These are phyloP conservation scores for Trichoderma aggressivum DNA, from an alignment of 2,329 filamentous ascomycete species.

Conservation along the genomic window DNA sequence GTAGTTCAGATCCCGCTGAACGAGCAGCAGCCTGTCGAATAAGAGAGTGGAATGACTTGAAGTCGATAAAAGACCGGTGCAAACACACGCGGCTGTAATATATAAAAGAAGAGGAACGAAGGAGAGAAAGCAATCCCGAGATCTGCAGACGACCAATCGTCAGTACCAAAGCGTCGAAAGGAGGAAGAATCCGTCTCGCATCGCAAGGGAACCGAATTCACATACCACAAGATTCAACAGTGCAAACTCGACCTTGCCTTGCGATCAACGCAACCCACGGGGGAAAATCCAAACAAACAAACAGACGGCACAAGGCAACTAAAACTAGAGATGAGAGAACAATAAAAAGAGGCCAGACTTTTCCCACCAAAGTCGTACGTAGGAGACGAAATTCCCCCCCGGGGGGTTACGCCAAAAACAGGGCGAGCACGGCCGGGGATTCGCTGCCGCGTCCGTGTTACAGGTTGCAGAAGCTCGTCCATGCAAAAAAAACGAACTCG, in stretches of 20 bases:
- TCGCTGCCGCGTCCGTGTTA: slow-evolving; percentile 15
- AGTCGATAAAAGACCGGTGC: not conserved
- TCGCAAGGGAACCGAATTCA: not conserved
- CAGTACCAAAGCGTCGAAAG: not conserved
- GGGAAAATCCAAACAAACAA: slow-evolving; percentile 29
- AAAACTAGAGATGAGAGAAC: slow-evolving; percentile 20
- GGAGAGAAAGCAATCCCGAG: not conserved
- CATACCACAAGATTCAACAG: slow-evolving; percentile 8
- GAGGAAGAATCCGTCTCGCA: not conserved
- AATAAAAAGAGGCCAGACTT: slow-evolving; percentile 12
- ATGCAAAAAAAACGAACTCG: not conserved
- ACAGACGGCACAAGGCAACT: slow-evolving; percentile 19
- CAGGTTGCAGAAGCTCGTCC: not conserved
- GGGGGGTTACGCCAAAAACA: not conserved
- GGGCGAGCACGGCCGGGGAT: slow-evolving; percentile 1
- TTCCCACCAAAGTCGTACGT: not conserved
- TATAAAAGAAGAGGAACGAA: not conserved
- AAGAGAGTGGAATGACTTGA: not conserved
- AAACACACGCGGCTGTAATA: not conserved
- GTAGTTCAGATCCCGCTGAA: slow-evolving; percentile 57
- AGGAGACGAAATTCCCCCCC: too few relatives aligned
- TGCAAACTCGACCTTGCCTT: slow-evolving; percentile 7
- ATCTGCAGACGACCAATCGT: not conserved
- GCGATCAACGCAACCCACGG: slow-evolving; percentile 17
- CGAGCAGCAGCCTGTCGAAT: slow-evolving; percentile 22